Conservation (phyloP, 257 asterid species). For the Solanum stenotomum region DNA sequence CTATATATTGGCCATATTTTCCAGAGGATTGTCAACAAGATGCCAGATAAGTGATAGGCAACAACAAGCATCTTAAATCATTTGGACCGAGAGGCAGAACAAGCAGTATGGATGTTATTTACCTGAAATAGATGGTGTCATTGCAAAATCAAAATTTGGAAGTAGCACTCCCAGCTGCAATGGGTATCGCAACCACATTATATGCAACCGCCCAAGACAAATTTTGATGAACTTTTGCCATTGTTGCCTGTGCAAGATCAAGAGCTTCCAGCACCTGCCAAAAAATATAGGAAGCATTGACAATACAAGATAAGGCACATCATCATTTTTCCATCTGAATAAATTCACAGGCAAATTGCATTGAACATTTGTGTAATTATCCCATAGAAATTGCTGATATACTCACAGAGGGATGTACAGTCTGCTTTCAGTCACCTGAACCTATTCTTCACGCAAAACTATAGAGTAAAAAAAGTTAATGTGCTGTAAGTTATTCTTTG, state of each 20-base stretch:
- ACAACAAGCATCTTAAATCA: background rate
- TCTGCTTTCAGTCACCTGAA: background rate
- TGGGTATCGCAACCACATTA: conserved; percentile 73
- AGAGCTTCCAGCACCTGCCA: conserved; percentile 81
- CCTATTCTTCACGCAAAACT: background rate
- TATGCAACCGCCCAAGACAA: conserved; percentile 92
- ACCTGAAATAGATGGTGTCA: conserved; percentile 98
- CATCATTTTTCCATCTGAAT: background rate
- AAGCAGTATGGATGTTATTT: background rate
- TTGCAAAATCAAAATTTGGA: conserved; percentile 88
- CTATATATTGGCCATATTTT: background rate
- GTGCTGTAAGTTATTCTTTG: background rate
- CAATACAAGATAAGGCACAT: background rate
- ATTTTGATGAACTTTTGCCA: conserved; percentile 88
- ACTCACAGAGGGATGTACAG: background rate
- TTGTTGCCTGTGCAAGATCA: conserved; percentile 84
- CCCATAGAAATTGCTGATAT: background rate
- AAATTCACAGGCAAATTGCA: background rate
- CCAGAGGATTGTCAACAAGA: background rate
- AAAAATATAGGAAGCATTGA: conserved; percentile 2
- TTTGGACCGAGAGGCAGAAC: background rate
- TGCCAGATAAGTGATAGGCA: background rate
- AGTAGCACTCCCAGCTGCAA: conserved; percentile 91
- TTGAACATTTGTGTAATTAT: background rate
- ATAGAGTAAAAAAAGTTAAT: background rate